These are phyloP conservation scores for Chlorella vulgaris DNA, from an alignment of 139 green algal genomes.

Conservation along the genomic window DNA sequence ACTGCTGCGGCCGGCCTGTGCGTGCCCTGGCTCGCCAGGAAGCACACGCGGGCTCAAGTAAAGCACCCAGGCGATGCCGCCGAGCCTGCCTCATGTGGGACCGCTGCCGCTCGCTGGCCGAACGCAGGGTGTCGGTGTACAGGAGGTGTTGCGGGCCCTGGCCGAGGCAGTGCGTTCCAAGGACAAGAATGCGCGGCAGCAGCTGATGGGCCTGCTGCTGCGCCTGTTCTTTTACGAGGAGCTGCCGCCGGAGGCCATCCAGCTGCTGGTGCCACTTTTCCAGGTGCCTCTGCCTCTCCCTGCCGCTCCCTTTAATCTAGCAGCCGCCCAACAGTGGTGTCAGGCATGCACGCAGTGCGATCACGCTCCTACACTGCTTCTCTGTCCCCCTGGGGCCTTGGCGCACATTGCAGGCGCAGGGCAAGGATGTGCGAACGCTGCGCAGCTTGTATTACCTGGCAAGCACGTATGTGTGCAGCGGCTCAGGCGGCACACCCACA, in stretches of 20 bases:
- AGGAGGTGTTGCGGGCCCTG: slow-evolving; percentile 30
- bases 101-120: not conserved
- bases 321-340: too few species aligned
- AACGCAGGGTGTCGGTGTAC: slow-evolving; percentile 32
- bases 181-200: slow-evolving; percentile 26
- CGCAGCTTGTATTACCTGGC: slow-evolving; percentile 33
- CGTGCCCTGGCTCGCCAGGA: too few species aligned
- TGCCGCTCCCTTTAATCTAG: too few species aligned
- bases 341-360: not conserved
- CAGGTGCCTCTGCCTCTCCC: not conserved
- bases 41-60: too few species aligned
- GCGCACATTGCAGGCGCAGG: slow-evolving; percentile 33
- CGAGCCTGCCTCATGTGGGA: too few species aligned
- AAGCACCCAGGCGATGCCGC: too few species aligned
- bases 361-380: not conserved
- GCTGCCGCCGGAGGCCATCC: slow-evolving; percentile 30
- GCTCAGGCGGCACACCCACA: slow-evolving; percentile 43
- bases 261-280: slow-evolving; percentile 30
- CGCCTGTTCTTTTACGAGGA: slow-evolving; percentile 45
- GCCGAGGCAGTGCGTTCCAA: slow-evolving; percentile 21
- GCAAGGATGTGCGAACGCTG: slow-evolving; percentile 34
- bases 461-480: slow-evolving; percentile 12
- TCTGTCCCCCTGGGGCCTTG: too few species aligned
- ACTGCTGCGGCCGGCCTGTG: too few species aligned
- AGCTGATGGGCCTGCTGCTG: slow-evolving; percentile 23